Evolutionary conservation across 2,329 filamentous ascomycete genomes (phyloP), one percentile per base, ranked within the genome.

Genomic region (Hypoxylon rubiginosum): DNA sequence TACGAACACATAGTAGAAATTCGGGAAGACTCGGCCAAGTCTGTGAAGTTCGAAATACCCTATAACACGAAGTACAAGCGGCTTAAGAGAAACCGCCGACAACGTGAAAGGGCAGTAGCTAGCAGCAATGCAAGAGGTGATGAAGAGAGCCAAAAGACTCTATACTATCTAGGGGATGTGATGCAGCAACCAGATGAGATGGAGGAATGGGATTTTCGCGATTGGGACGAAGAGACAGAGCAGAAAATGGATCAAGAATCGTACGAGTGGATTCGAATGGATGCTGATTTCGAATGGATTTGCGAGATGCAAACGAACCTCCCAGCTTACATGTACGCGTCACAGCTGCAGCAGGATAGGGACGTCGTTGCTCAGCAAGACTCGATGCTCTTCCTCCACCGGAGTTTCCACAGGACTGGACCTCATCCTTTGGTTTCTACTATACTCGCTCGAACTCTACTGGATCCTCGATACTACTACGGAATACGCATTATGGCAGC

Each of bases 11-110:
- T 97, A 68, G 91, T 98, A 32, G 93, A 97, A 74, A 97, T 99
- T 76, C 94, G 94, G 65, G 94, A 97, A 71, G 90, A 91, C 28
- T 87, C 89, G 13, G 92, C 92, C 2, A 93, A 91, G 72, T 83
- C 82, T 1, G 85, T 85, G 24, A 96, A 92, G 76, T 92, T 98
- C 64, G 94, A 97, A 67, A 97, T 99, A 66, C 94, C 95, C 0
- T 99, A 99, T 81, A 98, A 98, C 74, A 99, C 96, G 0, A 99
- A 99, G 78, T 99, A 99, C 82, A 99, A 98, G 82, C 90, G 97
- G 8, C 85, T 99, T 2, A 99, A 99, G 83, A 86, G 94, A 50
- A 97, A 92, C 64, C 53, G 88, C 84, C 24, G 86, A 83, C 46
- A 91, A 85, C 61, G 86, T 87, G 55, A 92, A 91, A 74, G 84